Base-by-base conservation (phyloP, 768 basidiomycete species). In the Xanthoconium stramineum region DNA sequence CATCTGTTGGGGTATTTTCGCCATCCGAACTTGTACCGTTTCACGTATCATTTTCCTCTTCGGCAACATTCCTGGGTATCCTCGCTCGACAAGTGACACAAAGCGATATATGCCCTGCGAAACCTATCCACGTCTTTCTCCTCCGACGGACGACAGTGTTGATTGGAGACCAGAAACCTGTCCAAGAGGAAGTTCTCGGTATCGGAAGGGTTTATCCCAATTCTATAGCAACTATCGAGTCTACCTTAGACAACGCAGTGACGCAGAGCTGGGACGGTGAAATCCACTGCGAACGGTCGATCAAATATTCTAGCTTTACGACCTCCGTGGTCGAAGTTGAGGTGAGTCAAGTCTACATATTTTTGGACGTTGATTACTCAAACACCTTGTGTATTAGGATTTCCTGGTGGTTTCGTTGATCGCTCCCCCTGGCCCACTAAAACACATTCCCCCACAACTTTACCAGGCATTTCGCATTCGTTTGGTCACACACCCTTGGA, bases 191-290 rank as follows among this genome's bases (percentile, higher is more conserved):
- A 30, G 68, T 75, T 3, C 67, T 86, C 13, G 83, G 80, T 5
- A 75, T 81, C 49, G 85, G 80, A 5, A 72, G 72, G 14, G 55
- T 84, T 10, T 55, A 56, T 19, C 47, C 61, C n/a, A 59, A 67
- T 69, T 55, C 74, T 75, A 29, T 65, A 76, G 14, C 80, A 77
- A 4, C 78, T 75, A 9, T 69, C 64, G 43, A 62, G 52, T 64
- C 52, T 59, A 64, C 60, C 42, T 57, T 59, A 24, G 61, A 62
- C 47, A 53, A 65, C 28, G 68, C 74, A 32, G 71, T 69, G 38
- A 74, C 78, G 52, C 65, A 83, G 6, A 85, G 85, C 63, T 89
- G 85, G 80, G 83, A 83, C 57, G 86, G 87, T 15, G 78, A 82
- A 59, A 64, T 87, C 17, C 67, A 66, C 15, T 71, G 75, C 50